These are phyloP conservation scores for Lasiosphaeria ovina DNA, from an alignment of 495 filamentous ascomycete genomes.

Conservation along the genomic window DNA sequence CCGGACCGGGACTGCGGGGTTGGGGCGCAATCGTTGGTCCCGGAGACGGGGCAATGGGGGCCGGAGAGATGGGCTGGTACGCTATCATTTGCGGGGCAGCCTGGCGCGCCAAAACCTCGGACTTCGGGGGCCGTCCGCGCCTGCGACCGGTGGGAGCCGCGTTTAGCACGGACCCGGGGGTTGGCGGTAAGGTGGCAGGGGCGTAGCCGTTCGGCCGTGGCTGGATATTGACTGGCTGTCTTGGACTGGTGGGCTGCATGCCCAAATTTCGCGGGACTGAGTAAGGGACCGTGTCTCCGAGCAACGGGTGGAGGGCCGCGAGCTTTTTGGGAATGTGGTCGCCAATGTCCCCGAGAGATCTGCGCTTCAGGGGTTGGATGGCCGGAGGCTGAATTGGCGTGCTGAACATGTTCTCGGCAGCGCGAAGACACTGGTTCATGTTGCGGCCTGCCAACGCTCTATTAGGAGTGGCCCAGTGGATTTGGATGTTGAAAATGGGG, in stretches of 20 bases:
- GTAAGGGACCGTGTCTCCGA: slow-evolving; percentile 22
- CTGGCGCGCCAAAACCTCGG: slow-evolving; percentile 18
- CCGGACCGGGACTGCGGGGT: slow-evolving; percentile 23
- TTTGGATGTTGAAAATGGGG: background rate
- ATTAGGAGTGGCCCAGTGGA: background rate
- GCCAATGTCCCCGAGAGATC: slow-evolving; percentile 41
- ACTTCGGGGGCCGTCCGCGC: slow-evolving; percentile 33
- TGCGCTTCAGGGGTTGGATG: slow-evolving; percentile 43
- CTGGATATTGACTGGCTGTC: slow-evolving; percentile 27
- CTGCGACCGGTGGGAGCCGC: slow-evolving; percentile 24
- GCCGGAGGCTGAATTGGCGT: slow-evolving; percentile 35
- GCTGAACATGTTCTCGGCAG: slow-evolving; percentile 45
- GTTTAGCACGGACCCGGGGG: slow-evolving; percentile 22
- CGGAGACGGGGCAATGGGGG: slow-evolving; percentile 32
- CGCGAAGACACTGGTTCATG: slow-evolving; percentile 45
- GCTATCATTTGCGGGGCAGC: slow-evolving; percentile 30
- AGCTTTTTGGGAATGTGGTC: slow-evolving; percentile 43
- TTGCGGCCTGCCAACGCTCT: slow-evolving; percentile 34
- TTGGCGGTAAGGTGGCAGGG: slow-evolving; percentile 22
- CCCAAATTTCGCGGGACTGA: slow-evolving; percentile 14
- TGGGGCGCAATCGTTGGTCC: slow-evolving; percentile 16
- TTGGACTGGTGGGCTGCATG: slow-evolving; percentile 23
- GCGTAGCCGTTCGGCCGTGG: slow-evolving; percentile 41
- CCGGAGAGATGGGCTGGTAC: slow-evolving; percentile 39
- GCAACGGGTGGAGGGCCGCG: slow-evolving; percentile 28